phyloP scores from a whole-genome alignment of 345 rosid genomes.

The Crucihimalaya himalaica region DNA sequence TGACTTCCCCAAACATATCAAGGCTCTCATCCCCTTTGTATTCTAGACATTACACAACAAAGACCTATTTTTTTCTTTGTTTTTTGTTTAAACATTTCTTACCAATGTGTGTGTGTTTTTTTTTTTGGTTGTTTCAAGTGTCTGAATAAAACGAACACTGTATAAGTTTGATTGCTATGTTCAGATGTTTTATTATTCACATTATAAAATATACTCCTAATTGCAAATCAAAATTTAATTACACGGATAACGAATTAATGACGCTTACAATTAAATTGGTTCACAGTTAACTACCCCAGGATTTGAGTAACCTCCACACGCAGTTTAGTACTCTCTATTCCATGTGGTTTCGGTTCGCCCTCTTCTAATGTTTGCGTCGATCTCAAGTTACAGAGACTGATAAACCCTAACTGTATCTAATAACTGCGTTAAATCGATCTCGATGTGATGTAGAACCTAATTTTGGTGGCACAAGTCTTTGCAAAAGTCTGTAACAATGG shows the following conservation, averaged over 20 bases:
- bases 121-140: not conserved
- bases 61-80: not conserved
- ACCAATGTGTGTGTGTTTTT: not conserved
- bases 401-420: not conserved
- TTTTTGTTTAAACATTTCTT: not conserved
- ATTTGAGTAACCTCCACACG: not conserved
- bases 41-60: slow-evolving; percentile 36
- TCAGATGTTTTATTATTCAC: not conserved
- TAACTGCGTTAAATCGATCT: not conserved
- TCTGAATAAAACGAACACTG: not conserved
- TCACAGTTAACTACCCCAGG: not conserved
- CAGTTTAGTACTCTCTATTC: not conserved
- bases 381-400: not conserved
- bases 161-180: not conserved
- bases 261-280: too few relatives aligned
- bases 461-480: not conserved
- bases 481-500: slow-evolving; percentile 24
- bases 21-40: slow-evolving; percentile 59
- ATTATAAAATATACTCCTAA: not conserved
- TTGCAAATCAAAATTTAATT: not conserved
- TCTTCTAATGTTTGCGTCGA: not conserved
- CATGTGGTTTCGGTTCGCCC: not conserved
- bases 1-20: slow-evolving; percentile 54
- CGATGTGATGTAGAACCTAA: not conserved
- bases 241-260: too few relatives aligned